Conservation (phyloP, 2,329 filamentous ascomycete species). For the Thyridium curvatum region DNA sequence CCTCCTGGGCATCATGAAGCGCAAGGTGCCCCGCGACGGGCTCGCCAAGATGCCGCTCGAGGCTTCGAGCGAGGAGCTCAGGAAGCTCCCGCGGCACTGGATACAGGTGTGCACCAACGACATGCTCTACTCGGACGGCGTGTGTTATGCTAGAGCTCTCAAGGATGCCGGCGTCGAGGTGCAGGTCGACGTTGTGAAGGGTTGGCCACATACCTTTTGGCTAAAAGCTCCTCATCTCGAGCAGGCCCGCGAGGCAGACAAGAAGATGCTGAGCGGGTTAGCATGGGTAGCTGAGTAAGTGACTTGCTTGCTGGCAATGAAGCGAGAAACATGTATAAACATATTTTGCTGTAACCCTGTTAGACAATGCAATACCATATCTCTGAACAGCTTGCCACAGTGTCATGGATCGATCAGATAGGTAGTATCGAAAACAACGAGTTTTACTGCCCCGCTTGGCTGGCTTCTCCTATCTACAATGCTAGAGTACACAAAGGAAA, state of each 20-base stretch:
- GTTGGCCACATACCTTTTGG: conserved; percentile 49
- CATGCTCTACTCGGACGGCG: conserved; percentile 42
- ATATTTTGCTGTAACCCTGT: too few relatives aligned
- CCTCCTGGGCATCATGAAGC: conserved; percentile 22
- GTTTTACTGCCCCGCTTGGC: conserved; percentile 7
- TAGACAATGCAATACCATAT: too few relatives aligned
- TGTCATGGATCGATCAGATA: not conserved
- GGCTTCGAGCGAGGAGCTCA: conserved; percentile 18
- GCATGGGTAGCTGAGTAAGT: conserved; percentile 25
- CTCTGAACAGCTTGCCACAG: too few relatives aligned
- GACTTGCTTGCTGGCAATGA: not conserved
- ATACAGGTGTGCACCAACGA: conserved; percentile 46
- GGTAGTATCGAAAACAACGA: not conserved
- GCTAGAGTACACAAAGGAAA: conserved; percentile 61
- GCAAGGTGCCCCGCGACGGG: conserved; percentile 30
- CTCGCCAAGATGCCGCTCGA: conserved; percentile 35
- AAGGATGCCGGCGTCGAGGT: conserved; percentile 30
- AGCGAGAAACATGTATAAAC: too few relatives aligned
- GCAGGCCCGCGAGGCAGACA: conserved; percentile 32
- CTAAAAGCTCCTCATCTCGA: conserved; percentile 35
- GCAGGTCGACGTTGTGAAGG: conserved; percentile 32
- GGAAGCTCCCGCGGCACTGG: conserved; percentile 33
- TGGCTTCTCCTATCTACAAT: conserved; percentile 57
- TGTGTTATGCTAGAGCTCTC: conserved; percentile 40
- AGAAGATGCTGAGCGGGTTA: conserved; percentile 32